These are phyloP conservation scores for Oryza meridionalis DNA, from an alignment of 176 grass and related monocot genomes.

Conservation along the genomic window DNA sequence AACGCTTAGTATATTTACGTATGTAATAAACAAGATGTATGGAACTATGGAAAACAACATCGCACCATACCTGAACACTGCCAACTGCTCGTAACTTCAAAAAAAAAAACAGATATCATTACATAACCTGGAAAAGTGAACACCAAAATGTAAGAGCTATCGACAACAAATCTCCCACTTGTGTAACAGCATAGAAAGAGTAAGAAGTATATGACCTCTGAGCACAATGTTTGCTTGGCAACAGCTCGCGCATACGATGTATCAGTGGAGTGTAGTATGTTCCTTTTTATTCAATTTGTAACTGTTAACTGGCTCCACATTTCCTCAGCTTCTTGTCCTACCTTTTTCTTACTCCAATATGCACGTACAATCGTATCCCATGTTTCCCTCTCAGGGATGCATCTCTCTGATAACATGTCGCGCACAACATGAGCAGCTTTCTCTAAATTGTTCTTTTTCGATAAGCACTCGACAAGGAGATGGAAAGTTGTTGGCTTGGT, in stretches of 20 bases:
- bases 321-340: conserved; percentile 51
- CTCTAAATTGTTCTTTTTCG: conserved; percentile 61
- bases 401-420: conserved; percentile 83
- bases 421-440: conserved; percentile 62
- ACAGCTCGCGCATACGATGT: background rate
- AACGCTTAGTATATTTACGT: too few relatives aligned
- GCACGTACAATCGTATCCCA: conserved; percentile 65
- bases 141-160: background rate
- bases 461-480: conserved; percentile 64
- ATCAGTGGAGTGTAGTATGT: conserved; percentile 27
- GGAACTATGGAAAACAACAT: background rate
- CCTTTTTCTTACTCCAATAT: conserved; percentile 66
- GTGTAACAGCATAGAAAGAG: background rate
- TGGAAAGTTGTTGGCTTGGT: conserved; percentile 64
- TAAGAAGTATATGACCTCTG: background rate
- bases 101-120: background rate
- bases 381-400: conserved; percentile 68
- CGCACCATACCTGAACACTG: conserved; percentile 34
- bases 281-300: conserved; percentile 27
- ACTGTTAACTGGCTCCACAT: conserved; percentile 46
- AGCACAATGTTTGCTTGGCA: conserved; percentile 2
- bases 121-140: conserved; percentile 20
- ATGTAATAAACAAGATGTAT: background rate
- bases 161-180: background rate
- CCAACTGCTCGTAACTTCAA: conserved; percentile 1